These are phyloP conservation scores for Nakazawaea pomicola DNA, from an alignment of 805 yeast species.

Conservation along the genomic window DNA sequence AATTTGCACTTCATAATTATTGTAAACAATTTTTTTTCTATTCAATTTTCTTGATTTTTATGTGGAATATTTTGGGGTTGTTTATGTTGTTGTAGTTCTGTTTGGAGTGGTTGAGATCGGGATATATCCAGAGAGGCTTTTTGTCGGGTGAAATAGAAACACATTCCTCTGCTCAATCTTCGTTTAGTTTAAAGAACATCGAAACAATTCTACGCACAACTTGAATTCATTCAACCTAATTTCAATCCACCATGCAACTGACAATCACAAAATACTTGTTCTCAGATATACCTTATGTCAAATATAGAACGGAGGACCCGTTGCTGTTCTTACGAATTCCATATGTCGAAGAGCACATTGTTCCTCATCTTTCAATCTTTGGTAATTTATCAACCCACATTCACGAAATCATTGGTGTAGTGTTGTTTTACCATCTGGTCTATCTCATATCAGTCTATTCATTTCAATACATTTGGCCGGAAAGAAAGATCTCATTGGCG, in stretches of 20 bases:
- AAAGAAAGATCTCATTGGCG: conserved; percentile 17
- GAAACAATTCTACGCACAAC: too few species aligned
- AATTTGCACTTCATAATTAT: not conserved
- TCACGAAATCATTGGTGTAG: conserved; percentile 26
- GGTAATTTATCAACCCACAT: conserved; percentile 22
- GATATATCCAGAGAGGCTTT: too few species aligned
- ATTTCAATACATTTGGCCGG: conserved; percentile 19
- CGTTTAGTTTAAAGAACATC: too few species aligned
- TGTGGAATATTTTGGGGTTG: not conserved
- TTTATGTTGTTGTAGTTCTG: too few species aligned
- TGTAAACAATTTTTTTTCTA: too few species aligned
- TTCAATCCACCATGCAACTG: conserved; percentile 1
- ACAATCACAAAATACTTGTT: conserved; percentile 8
- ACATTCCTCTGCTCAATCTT: too few species aligned
- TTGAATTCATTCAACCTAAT: not conserved
- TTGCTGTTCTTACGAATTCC: conserved; percentile 21
- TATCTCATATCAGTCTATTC: conserved; percentile 19
- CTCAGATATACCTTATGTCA: conserved; percentile 2
- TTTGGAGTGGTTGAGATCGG: too few species aligned
- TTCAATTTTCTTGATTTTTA: too few species aligned
- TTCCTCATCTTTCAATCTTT: conserved; percentile 5
- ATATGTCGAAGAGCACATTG: conserved; percentile 20
- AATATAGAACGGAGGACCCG: conserved; percentile 21
- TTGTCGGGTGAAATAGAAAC: too few species aligned
- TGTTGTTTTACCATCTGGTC: conserved; percentile 24